These are phyloP conservation scores for Darksidea phi DNA, from an alignment of 495 filamentous ascomycete genomes.

Conservation along the genomic window DNA sequence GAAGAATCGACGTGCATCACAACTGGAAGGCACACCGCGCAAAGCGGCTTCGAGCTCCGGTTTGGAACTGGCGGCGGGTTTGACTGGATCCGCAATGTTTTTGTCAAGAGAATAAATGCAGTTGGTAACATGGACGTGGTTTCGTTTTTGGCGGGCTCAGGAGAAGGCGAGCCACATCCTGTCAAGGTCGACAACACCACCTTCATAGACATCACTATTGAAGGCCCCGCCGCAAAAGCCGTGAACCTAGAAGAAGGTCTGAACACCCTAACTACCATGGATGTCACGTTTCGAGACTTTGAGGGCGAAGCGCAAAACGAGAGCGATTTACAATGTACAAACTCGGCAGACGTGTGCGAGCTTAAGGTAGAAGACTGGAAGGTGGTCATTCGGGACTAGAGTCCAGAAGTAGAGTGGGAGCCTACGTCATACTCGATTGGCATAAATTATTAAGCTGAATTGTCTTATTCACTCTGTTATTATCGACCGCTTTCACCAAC, in stretches of 20 bases:
- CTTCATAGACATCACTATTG: conserved; percentile 9
- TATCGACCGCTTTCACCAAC: no score
- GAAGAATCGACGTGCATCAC: conserved; percentile 15
- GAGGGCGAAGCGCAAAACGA: neutral
- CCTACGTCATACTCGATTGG: no score
- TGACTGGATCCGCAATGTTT: conserved; percentile 13
- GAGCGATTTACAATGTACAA: neutral
- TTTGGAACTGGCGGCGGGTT: neutral
- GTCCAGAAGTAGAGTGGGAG: no score
- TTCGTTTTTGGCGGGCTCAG: neutral
- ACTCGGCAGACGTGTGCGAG: conserved; percentile 1
- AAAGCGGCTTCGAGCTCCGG: neutral
- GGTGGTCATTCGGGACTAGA: neutral
- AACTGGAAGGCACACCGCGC: neutral
- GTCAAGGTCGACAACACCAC: conserved; percentile 13
- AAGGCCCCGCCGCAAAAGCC: conserved; percentile 1
- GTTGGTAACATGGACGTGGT: conserved; percentile 13
- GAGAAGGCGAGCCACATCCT: neutral
- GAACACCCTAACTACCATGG: neutral
- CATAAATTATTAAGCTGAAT: no score
- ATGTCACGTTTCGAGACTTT: neutral
- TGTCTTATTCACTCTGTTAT: no score
- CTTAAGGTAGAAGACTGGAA: conserved; percentile 6
- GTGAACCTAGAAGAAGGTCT: conserved; percentile 1
- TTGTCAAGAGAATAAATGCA: conserved; percentile 2